Conservation (phyloP, 306 rosid genomes). For the Senna tora region DNA sequence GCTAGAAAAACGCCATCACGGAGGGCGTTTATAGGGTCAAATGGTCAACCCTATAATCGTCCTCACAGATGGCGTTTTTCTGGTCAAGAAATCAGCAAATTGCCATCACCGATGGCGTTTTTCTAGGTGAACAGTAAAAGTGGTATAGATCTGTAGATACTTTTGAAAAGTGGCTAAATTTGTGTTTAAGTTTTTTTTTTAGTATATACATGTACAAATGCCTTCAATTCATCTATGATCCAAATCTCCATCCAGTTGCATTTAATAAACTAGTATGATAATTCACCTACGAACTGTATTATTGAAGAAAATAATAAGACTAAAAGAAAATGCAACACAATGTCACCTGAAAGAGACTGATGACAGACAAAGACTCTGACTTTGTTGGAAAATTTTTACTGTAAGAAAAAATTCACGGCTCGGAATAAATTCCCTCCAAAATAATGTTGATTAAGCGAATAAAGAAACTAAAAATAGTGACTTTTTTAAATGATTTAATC, state of each 20-base stretch:
- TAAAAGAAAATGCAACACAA: background rate
- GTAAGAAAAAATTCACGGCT: background rate
- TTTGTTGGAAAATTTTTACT: background rate
- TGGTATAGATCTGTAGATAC: too few species aligned
- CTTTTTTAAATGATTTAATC: background rate
- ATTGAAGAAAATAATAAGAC: background rate
- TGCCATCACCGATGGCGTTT: too few species aligned
- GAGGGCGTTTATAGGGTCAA: too few species aligned
- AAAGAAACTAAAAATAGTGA: background rate
- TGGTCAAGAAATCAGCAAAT: too few species aligned
- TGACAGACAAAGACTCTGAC: background rate
- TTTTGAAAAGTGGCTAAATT: too few species aligned
- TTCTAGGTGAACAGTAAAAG: too few species aligned
- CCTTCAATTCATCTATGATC: background rate
- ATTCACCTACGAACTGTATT: background rate
- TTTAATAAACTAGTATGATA: background rate
- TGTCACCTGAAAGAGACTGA: conserved; percentile 19
- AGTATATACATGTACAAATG: too few species aligned
- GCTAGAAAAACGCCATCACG: too few species aligned
- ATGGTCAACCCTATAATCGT: too few species aligned
- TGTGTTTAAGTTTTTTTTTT: too few species aligned
- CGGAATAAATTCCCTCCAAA: background rate
- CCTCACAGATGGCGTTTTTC: too few species aligned
- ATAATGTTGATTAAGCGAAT: background rate
- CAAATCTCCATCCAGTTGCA: background rate